phyloP scores from a whole-genome alignment of 495 filamentous ascomycete species.

The Aspergillus haitiensis region DNA sequence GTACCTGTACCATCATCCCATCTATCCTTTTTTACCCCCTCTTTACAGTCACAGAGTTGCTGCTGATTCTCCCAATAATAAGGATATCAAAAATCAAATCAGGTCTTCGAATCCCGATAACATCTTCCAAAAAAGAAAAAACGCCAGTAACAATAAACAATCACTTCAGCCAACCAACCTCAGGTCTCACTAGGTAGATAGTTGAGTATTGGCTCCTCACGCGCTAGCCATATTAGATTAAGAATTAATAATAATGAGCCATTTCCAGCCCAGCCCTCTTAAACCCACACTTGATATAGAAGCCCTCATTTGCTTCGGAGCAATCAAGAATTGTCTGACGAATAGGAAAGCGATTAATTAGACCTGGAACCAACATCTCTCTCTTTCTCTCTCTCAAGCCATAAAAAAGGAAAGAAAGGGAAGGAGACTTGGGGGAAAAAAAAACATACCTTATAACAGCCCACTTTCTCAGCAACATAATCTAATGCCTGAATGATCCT shows the following conservation, averaged over 20 bases:
- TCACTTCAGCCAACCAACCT: too few species aligned
- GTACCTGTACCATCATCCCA: too few species aligned
- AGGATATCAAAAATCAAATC: too few species aligned
- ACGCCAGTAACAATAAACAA: neutral
- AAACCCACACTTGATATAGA: slow-evolving; percentile 98
- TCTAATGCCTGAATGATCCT: slow-evolving; percentile 93
- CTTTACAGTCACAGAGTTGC: too few species aligned
- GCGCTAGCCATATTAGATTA: neutral
- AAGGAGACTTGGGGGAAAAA: slow-evolving; percentile 7
- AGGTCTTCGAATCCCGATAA: too few species aligned
- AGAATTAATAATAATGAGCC: slow-evolving; percentile 83
- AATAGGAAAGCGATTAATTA: neutral
- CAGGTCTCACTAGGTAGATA: too few species aligned
- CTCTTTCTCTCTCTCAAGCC: neutral
- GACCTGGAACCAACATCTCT: too few species aligned
- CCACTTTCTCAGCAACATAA: slow-evolving; percentile 77
- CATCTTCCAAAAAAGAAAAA: neutral
- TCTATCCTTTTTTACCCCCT: too few species aligned
- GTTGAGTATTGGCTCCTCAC: neutral
- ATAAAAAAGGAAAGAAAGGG: neutral
- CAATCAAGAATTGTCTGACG: slow-evolving; percentile 69
- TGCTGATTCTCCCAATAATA: too few species aligned
- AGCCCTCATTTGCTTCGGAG: slow-evolving; percentile 86
- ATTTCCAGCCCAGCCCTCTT: slow-evolving; percentile 92
- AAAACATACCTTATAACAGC: slow-evolving; percentile 83